Evolutionary conservation across 2,329 filamentous ascomycete species (phyloP), one percentile per base, ranked within the genome.

Genomic region (Xenosphaeropsis pyriputrescens): DNA sequence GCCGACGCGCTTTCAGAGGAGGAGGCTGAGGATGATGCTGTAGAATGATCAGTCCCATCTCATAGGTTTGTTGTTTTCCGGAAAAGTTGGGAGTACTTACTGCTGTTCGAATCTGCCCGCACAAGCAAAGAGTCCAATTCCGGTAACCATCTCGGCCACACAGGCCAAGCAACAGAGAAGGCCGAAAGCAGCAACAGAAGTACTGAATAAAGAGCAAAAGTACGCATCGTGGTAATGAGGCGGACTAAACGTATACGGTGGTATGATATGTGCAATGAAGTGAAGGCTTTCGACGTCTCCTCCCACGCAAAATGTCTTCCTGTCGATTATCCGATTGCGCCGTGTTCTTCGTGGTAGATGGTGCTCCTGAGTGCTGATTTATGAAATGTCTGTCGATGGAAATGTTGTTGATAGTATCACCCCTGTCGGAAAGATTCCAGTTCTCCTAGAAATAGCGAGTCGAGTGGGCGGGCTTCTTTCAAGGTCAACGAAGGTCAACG

Each of bases 71-170:
- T 37, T 17, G 34, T 13, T n/a, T 11, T 33, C 19, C 15, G 19
- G 14, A 18, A 6, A n/a, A 18, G 17, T 4, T 4, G 18, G 5
- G 18, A 22, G 8, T 13, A 12, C 34, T 45, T 35, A 22, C 40
- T 41, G 19, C 38, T 46, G 45, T 46, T 53, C 33, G 57, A 54
- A 43, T 68, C 59, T 43, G 69, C 63, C 35, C 50, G 42, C 36
- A 68, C 70, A 31, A 76, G 57, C 29, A 79, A 51, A 12, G 65
- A 51, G 44, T 75, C 65, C 29, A 65, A 35, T 11, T 68, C 62
- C 14, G 71, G 70, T 29, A 75, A 56, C 64, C 67, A 74, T 43
- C 54, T 57, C 15, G 71, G 66, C 72, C 71, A 75, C 5, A 26
- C 22, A 40, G 65, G 70, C 38, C 68, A 62, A n/a, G 64, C 63